phyloP scores from a whole-genome alignment of 176 grass and related monocot genomes.

The Carex parvula region DNA sequence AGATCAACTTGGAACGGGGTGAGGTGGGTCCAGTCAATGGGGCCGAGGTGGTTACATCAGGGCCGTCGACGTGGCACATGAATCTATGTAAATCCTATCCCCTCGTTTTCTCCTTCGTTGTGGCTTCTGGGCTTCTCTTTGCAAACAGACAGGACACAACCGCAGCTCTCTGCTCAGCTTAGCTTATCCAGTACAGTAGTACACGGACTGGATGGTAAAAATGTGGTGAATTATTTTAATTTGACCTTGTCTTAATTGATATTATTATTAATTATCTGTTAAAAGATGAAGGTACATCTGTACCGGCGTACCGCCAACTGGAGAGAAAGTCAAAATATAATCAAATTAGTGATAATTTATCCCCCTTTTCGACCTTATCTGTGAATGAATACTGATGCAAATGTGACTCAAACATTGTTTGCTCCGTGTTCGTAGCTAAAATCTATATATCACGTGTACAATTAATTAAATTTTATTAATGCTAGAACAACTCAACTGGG shows the following conservation, averaged over 20 bases:
- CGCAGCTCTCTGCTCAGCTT: not conserved
- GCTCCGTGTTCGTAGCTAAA: not conserved
- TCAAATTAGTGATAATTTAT: not conserved
- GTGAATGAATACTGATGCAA: no score
- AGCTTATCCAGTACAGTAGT: not conserved
- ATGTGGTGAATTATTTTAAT: not conserved
- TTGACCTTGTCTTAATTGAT: not conserved
- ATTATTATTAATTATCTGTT: not conserved
- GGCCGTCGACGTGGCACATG: not conserved
- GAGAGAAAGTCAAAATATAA: not conserved
- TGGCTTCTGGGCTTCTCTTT: not conserved
- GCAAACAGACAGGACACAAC: not conserved
- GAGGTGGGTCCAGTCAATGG: not conserved
- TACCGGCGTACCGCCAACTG: not conserved
- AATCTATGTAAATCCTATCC: not conserved
- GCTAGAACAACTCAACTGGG: not conserved
- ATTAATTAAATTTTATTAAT: not conserved
- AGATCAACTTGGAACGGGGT: not conserved
- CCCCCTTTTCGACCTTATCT: not conserved
- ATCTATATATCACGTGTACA: not conserved
- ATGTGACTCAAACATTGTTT: no score
- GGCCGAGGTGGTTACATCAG: not conserved
- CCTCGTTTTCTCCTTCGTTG: slow-evolving; percentile 7
- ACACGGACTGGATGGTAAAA: not conserved
- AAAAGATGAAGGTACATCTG: not conserved